These are phyloP conservation scores for Herpotrichia juniperi DNA, from an alignment of 2,329 filamentous ascomycete genomes.

Conservation along the genomic window DNA sequence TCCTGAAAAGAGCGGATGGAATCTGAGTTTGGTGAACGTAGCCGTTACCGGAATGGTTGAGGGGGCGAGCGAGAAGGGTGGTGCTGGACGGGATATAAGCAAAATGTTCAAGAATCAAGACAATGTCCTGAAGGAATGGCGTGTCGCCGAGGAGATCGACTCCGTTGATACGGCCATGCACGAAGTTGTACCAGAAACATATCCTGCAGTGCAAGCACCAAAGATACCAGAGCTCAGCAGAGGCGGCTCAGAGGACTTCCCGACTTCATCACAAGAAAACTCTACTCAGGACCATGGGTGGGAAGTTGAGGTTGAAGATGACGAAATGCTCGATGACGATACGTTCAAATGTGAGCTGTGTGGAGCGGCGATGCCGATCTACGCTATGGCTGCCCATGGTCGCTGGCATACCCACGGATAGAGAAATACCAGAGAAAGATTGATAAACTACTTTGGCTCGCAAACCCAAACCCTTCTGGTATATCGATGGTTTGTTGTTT, in stretches of 20 bases:
- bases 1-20: slow-evolving; percentile 72
- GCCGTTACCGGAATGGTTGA: slow-evolving; percentile 83
- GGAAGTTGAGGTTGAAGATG: slow-evolving; percentile 42
- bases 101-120: slow-evolving; percentile 83
- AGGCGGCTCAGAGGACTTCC: slow-evolving; percentile 40
- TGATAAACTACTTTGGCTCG: too few species aligned
- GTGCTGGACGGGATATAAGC: slow-evolving; percentile 73
- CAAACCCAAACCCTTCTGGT: too few species aligned
- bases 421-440: too few species aligned
- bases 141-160: slow-evolving; percentile 55
- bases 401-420: slow-evolving; percentile 55
- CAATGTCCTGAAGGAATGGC: slow-evolving; percentile 71
- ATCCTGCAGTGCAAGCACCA: not conserved
- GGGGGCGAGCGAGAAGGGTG: slow-evolving; percentile 51
- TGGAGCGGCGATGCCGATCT: slow-evolving; percentile 60
- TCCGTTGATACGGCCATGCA: slow-evolving; percentile 34
- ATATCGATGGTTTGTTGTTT: too few species aligned
- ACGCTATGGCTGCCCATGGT: slow-evolving; percentile 64
- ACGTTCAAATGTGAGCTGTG: slow-evolving; percentile 56
- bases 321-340: slow-evolving; percentile 28
- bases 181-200: slow-evolving; percentile 14
- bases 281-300: slow-evolving; percentile 24
- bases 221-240: slow-evolving; percentile 6
- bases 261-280: slow-evolving; percentile 30
- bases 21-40: slow-evolving; percentile 83